Evolutionary conservation across 2,329 filamentous ascomycete genomes (phyloP).

Genomic region (Stenocarpella maydis): DNA sequence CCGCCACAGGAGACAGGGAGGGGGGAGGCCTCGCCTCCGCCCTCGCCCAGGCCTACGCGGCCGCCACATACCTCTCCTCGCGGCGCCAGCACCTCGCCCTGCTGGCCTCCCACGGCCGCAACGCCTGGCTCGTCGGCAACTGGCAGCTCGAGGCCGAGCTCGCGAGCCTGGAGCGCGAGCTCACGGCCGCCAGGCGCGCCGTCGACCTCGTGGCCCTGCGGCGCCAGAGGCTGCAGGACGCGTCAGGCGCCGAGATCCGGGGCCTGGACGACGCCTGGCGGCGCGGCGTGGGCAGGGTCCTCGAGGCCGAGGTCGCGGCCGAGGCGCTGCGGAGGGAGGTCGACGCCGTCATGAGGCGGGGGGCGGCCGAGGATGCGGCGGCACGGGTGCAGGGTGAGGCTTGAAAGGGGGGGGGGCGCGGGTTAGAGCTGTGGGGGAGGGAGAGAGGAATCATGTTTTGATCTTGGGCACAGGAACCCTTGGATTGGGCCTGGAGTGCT

Average conservation of each 20-base stretch:
- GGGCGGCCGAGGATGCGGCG: constrained; percentile 15
- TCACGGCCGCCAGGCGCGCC: constrained; percentile 71
- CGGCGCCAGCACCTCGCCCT: constrained; percentile 69
- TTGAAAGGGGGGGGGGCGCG: neutral
- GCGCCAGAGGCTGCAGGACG: constrained; percentile 75
- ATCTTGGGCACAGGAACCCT: too few relatives aligned
- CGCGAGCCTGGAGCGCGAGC: constrained; percentile 74
- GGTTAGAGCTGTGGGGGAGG: too few relatives aligned
- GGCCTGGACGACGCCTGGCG: constrained; percentile 79
- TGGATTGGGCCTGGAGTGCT: too few relatives aligned
- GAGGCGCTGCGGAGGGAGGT: constrained; percentile 75
- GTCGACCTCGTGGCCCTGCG: constrained; percentile 77
- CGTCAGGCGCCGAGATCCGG: constrained; percentile 74
- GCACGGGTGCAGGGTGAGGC: constrained; percentile 3
- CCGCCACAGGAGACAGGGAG: constrained; percentile 38
- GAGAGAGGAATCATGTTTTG: neutral
- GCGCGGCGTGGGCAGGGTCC: constrained; percentile 76
- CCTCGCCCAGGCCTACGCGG: constrained; percentile 62
- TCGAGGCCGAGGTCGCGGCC: constrained; percentile 88
- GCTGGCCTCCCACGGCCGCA: constrained; percentile 84
- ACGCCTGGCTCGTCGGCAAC: constrained; percentile 91
- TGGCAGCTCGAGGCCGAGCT: constrained; percentile 79
- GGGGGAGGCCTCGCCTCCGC: constrained; percentile 64
- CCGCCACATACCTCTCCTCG: constrained; percentile 59
- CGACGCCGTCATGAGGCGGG: constrained; percentile 65